Evolutionary conservation across 441 rosid genomes (phyloP).

Genomic region (Jatropha podagrica): DNA sequence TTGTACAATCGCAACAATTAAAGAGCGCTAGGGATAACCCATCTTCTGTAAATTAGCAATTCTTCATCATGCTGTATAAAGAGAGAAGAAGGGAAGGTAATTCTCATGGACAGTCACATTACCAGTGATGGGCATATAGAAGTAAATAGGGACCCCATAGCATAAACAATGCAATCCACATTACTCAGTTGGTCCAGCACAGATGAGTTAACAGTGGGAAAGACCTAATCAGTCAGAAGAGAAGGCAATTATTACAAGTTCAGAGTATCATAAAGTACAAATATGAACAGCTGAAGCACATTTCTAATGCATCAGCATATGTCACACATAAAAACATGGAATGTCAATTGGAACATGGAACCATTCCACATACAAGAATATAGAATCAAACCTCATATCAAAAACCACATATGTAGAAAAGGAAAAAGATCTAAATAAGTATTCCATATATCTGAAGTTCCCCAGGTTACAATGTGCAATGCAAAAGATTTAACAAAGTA

Average conservation of each 20-base stretch:
- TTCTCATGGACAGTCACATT: slow-evolving; percentile 22
- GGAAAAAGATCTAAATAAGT: background rate
- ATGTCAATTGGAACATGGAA: too few species aligned
- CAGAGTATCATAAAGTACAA: slow-evolving; percentile 8
- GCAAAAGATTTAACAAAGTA: background rate
- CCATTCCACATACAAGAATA: background rate
- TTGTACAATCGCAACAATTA: background rate
- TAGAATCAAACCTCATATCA: background rate
- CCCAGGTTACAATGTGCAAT: background rate
- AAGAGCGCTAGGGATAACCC: slow-evolving; percentile 3
- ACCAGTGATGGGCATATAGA: slow-evolving; percentile 96
- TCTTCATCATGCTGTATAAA: background rate
- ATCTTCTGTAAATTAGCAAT: background rate
- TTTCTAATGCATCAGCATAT: background rate
- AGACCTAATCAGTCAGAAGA: slow-evolving; percentile 53
- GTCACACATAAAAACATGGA: background rate
- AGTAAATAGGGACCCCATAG: slow-evolving; percentile 96
- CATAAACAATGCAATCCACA: slow-evolving; percentile 88
- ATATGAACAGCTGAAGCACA: background rate
- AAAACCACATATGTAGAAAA: background rate
- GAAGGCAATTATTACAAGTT: slow-evolving; percentile 10
- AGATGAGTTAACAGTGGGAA: slow-evolving; percentile 69
- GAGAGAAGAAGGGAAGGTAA: background rate
- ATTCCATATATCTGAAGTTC: background rate
- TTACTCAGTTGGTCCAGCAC: slow-evolving; percentile 75